These are phyloP conservation scores for Yueomyces sinensis DNA, from an alignment of 805 yeast genomes.

Conservation along the genomic window DNA sequence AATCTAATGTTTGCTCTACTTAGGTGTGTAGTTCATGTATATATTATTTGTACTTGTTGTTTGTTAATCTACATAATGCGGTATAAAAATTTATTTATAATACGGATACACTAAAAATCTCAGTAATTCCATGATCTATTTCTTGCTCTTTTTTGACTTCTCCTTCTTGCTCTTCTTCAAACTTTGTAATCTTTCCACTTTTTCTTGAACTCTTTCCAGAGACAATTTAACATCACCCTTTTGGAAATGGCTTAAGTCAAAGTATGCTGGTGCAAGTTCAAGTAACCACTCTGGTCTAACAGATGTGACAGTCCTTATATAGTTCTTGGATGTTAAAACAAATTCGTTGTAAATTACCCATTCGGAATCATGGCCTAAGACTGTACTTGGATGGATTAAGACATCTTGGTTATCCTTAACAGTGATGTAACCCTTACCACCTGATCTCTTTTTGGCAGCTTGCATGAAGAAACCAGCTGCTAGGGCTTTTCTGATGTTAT, in stretches of 20 bases:
- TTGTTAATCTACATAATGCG: no score
- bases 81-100: no score
- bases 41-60: no score
- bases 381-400: conserved; percentile 85
- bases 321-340: conserved; percentile 85
- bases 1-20: no score
- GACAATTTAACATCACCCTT: conserved; percentile 63
- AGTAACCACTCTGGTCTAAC: conserved; percentile 88
- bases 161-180: conserved; percentile 12
- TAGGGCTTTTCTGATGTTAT: conserved; percentile 73
- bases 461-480: conserved; percentile 97
- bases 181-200: conserved; percentile 33
- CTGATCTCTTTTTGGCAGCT: conserved; percentile 84
- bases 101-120: no score
- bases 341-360: conserved; percentile 94
- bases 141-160: conserved; percentile 14
- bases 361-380: conserved; percentile 75
- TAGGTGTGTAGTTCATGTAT: no score
- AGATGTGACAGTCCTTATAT: conserved; percentile 85
- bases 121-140: no score
- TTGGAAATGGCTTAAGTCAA: conserved; percentile 47
- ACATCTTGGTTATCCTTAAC: conserved; percentile 96
- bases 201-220: conserved; percentile 45
- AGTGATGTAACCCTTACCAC: conserved; percentile 73
- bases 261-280: conserved; percentile 60